Conservation (phyloP, 495 filamentous ascomycete species). For the Parathielavia hyrcaniae region DNA sequence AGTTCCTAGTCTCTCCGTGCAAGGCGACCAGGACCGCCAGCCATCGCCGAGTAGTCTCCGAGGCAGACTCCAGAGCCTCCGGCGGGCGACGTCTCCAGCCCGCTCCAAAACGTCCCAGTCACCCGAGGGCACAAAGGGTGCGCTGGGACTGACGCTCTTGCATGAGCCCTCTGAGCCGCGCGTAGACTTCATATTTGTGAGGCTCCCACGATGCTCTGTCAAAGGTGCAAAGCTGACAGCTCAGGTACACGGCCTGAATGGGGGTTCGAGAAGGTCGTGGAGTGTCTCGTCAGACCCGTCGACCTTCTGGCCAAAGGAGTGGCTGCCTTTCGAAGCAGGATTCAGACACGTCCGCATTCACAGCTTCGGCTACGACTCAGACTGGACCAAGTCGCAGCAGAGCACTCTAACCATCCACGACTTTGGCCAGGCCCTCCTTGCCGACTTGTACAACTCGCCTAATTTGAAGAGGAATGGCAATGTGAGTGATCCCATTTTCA, state of each 20-base stretch:
- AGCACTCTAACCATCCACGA: constrained; percentile 26
- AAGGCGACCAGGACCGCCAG: constrained; percentile 1
- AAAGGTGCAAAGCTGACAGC: not conserved
- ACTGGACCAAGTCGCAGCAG: constrained; percentile 20
- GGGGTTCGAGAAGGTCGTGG: constrained; percentile 30
- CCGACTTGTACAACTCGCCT: constrained; percentile 21
- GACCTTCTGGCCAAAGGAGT: constrained; percentile 32
- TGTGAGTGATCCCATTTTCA: not conserved
- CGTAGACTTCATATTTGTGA: constrained; percentile 27
- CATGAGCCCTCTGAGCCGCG: constrained; percentile 21
- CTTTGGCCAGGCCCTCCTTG: constrained; percentile 27
- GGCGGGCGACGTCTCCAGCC: constrained; percentile 14
- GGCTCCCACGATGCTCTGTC: not conserved
- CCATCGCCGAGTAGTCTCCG: constrained; percentile 15
- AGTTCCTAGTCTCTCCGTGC: constrained; percentile 6
- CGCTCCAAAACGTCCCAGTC: constrained; percentile 16
- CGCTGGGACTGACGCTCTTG: constrained; percentile 14
- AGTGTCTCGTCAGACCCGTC: constrained; percentile 13
- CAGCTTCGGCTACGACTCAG: constrained; percentile 31
- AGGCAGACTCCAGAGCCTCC: constrained; percentile 15
- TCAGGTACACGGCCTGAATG: constrained; percentile 29
- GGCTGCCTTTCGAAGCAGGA: constrained; percentile 28
- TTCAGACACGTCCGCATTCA: constrained; percentile 29
- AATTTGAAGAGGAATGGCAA: constrained; percentile 20
- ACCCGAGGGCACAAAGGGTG: constrained; percentile 13